Evolutionary conservation across 768 basidiomycete species (phyloP), one percentile per base, ranked within the genome.

Genomic region (Russula abietina): DNA sequence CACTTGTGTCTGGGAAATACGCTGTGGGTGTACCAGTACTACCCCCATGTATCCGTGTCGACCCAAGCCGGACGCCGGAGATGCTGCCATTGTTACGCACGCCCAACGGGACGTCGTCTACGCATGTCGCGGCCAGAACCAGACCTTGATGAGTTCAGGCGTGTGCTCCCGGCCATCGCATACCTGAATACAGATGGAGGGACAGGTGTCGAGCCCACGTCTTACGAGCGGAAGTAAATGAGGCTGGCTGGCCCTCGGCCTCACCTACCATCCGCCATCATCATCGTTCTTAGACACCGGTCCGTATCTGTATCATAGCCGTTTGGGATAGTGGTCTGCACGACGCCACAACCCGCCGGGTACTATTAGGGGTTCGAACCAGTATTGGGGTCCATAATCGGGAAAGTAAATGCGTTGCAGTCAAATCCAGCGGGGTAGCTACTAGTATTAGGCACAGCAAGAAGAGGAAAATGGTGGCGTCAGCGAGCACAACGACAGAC

Each of bases 81-180:
- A 81, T 82, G 36, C 12, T 36, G 33, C 11, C n/a, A n/a, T n/a
- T n/a, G n/a, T 2, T 33, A 11, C 28, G 49, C 17, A 85, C 76
- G 65, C 81, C 83, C 8, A 70, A 65, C 1, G 84, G 85, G 26
- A 82, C 74, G 36, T 67, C 68, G 12, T 68, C 71, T 51, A n/a
- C n/a, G 72, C 77, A 52, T 72, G 73, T 49, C 85, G 77, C 0
- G 83, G 76, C 85, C 86, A 90, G 74, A 87, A 89, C 82, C 84
- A 90, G 51, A 88, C 76, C 64, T 84, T 86, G 70, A 89, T 83
- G 69, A 78, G 82, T 3, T 69, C 68, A 22, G 72, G 64, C 0
- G 85, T 85, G 39, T 86, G 79, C 70, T 87, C 84, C n/a, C n/a
- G n/a, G n/a, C n/a, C 69, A 87, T 75, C 0, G 85, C 87, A 71